Base-by-base conservation (phyloP, 2,329 filamentous ascomycete species). In the Diaporthe australafricana region DNA sequence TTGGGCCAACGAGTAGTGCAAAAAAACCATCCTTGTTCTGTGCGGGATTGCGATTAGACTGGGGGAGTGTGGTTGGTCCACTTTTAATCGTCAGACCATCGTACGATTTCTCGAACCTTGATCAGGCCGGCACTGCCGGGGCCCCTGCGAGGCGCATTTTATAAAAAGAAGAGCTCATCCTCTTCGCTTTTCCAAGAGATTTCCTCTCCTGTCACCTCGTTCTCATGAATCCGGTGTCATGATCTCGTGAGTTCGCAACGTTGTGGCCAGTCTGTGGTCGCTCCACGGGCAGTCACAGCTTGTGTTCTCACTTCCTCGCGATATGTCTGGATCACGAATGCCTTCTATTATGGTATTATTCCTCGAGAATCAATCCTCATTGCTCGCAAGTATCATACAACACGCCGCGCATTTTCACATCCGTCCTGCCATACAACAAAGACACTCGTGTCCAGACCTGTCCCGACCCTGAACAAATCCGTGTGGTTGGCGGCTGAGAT, bases 61-160 rank as follows among this genome's bases (percentile, higher is more conserved):
- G 27, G 27, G 57, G 25, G 57, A 16, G 35, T 45, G 56, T 45
- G 56, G 57, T 25, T 16, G 56, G 56, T 60, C 60, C 60, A 47
- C 52, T 68, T 68, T 56, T 47, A 47, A 57, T 60, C 52, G 55
- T 63, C 55, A 38, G 53, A 68, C 22, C 27, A 71, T 71, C 70
- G 65, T 72, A 72, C 70, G 70, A 72, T 40, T 57, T 40, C 9
- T 20, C 57, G 52, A 68, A 68, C 66, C 45, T 57, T 48, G 32
- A 22, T 48, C 35, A 17, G 8, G 52, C 40, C 30, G 42, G 20
- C 20, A n/a, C n/a, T 38, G 40, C 66, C 25, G n/a, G n/a, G 22
- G 38, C n/a, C 66, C 65, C 66, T 68, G 66, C n/a, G 25, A 16
- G 12, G 30, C 16, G 27, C 40, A 57, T 57, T 57, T 48, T 68